These are phyloP conservation scores for Marasmius tenuissimus DNA, from an alignment of 1,284 basidiomycete genomes.

Conservation along the genomic window DNA sequence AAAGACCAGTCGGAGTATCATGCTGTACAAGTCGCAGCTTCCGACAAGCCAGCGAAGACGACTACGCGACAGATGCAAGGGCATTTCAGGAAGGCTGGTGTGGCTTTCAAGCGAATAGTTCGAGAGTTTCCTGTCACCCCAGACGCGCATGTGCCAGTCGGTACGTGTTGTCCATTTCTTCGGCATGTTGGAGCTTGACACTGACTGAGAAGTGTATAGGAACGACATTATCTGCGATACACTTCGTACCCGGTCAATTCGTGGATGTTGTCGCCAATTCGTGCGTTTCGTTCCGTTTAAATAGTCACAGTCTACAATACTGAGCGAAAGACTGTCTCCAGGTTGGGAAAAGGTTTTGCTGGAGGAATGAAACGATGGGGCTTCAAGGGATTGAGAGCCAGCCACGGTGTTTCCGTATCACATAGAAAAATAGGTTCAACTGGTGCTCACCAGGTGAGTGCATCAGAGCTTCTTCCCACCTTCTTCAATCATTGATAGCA, in stretches of 20 bases:
- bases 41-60: conserved; percentile 66
- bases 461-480: neutral
- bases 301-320: neutral
- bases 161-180: conserved; percentile 40
- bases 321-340: conserved; percentile 32
- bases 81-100: conserved; percentile 83
- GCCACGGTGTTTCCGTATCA: conserved; percentile 95
- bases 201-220: conserved; percentile 44
- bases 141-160: conserved; percentile 89
- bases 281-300: conserved; percentile 48
- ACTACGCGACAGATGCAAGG: conserved; percentile 79
- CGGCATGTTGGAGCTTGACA: conserved; percentile 2
- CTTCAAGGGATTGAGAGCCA: conserved; percentile 89
- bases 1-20: conserved; percentile 74
- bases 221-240: conserved; percentile 86
- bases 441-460: conserved; percentile 87
- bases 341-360: conserved; percentile 96
- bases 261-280: conserved; percentile 94
- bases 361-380: conserved; percentile 98
- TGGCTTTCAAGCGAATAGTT: conserved; percentile 85
- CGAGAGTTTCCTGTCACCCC: conserved; percentile 89
- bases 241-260: conserved; percentile 97
- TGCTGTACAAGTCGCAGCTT: conserved; percentile 84
- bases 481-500: conserved; percentile 1
- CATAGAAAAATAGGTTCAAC: conserved; percentile 94